These are phyloP conservation scores for Irpex rosettiformis DNA, from an alignment of 1,284 basidiomycete species.

Conservation along the genomic window DNA sequence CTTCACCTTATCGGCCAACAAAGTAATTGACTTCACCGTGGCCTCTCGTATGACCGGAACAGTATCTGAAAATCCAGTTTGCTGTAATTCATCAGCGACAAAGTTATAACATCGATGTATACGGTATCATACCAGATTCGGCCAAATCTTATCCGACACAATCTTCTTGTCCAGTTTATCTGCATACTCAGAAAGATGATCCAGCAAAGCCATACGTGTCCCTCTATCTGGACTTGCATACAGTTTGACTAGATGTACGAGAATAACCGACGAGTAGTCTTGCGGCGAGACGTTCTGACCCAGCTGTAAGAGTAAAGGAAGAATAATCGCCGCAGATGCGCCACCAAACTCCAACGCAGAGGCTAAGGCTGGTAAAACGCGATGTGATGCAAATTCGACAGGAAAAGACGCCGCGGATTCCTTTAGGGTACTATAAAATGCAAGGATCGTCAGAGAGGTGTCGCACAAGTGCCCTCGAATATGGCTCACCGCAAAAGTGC, in stretches of 20 bases:
- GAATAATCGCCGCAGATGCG: constrained; percentile 67
- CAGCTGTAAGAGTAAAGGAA: constrained; percentile 81
- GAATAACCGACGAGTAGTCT: constrained; percentile 69
- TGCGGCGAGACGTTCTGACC: constrained; percentile 70
- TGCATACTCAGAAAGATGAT: constrained; percentile 80
- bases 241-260: constrained; percentile 80
- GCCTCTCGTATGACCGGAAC: constrained; percentile 93
- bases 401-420: constrained; percentile 83
- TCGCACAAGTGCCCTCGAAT: too few relatives aligned
- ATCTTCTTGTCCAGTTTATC: constrained; percentile 86
- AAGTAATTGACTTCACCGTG: constrained; percentile 85
- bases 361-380: constrained; percentile 85
- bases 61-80: constrained; percentile 94
- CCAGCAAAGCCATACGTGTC: constrained; percentile 90
- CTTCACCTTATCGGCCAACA: constrained; percentile 80
- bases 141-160: constrained; percentile 90
- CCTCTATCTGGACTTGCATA: constrained; percentile 89
- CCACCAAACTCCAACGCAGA: constrained; percentile 85
- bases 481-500: constrained; percentile 64
- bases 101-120: constrained; percentile 4
- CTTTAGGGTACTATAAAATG: constrained; percentile 65
- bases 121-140: constrained; percentile 68
- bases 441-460: background rate
- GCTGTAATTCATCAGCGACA: constrained; percentile 41
- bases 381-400: constrained; percentile 81